phyloP scores from a whole-genome alignment of 1,284 basidiomycete genomes.

The Microbotryum intermedium region DNA sequence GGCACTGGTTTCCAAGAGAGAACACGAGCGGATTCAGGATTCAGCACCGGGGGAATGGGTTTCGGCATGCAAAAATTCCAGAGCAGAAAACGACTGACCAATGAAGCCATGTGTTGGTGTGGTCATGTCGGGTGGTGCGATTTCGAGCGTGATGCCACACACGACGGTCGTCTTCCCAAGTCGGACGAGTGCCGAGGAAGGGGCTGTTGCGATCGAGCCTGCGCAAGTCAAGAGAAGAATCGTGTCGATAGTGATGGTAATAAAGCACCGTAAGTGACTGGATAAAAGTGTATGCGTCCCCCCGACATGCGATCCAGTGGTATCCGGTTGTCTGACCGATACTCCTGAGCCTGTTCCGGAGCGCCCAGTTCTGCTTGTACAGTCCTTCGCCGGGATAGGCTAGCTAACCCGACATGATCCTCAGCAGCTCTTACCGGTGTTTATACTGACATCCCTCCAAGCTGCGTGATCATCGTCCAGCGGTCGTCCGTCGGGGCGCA shows the following conservation, averaged over 20 bases:
- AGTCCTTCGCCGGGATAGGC: background rate
- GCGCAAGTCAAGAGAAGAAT: background rate
- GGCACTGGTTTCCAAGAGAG: constrained; percentile 49
- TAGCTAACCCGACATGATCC: background rate
- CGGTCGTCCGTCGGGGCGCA: constrained; percentile 66
- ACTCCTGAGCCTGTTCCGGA: background rate
- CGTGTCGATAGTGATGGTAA: background rate
- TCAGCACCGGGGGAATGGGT: too few relatives aligned
- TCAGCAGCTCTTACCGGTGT: constrained; percentile 53
- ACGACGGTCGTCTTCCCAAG: constrained; percentile 82
- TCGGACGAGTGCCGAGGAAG: constrained; percentile 81
- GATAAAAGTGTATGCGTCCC: background rate
- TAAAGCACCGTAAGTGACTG: background rate
- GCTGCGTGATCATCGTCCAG: constrained; percentile 28
- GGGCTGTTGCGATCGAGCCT: constrained; percentile 82
- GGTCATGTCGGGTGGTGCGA: constrained; percentile 75
- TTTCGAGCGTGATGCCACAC: constrained; percentile 90
- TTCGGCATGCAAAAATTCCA: background rate
- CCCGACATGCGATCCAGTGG: background rate
- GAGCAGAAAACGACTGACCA: constrained; percentile 47
- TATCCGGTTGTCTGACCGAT: background rate
- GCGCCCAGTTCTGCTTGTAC: background rate
- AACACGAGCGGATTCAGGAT: background rate
- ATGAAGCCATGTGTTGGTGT: constrained; percentile 66
- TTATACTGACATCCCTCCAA: constrained; percentile 61